Evolutionary conservation across 2,329 filamentous ascomycete genomes (phyloP).

Genomic region (Orbilia brochopaga): DNA sequence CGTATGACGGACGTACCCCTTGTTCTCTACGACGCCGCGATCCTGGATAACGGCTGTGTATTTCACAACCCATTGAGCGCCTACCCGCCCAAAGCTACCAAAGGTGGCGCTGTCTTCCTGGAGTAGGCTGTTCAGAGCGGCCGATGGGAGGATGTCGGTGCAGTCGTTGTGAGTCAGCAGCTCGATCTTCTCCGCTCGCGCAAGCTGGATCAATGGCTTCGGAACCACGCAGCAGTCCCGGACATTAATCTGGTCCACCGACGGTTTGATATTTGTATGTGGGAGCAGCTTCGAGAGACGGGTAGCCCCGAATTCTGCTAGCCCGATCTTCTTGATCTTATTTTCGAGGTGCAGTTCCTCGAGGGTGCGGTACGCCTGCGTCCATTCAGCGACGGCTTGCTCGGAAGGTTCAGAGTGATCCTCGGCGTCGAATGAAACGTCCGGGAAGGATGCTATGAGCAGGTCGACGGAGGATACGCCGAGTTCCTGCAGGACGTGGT

Average conservation of each 20-base stretch:
- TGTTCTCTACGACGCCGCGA: slow-evolving; percentile 94
- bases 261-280: slow-evolving; percentile 72
- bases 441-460: slow-evolving; percentile 89
- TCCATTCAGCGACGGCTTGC: slow-evolving; percentile 51
- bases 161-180: slow-evolving; percentile 93
- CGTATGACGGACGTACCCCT: slow-evolving; percentile 69
- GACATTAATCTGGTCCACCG: slow-evolving; percentile 94
- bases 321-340: slow-evolving; percentile 75
- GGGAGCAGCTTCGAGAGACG: slow-evolving; percentile 79
- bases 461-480: slow-evolving; percentile 78
- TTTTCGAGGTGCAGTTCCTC: slow-evolving; percentile 76
- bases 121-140: slow-evolving; percentile 82
- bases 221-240: slow-evolving; percentile 96
- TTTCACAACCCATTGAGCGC: slow-evolving; percentile 93
- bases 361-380: slow-evolving; percentile 61
- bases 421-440: slow-evolving; percentile 87
- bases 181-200: slow-evolving; percentile 82
- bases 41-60: slow-evolving; percentile 96
- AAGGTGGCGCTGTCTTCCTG: slow-evolving; percentile 65
- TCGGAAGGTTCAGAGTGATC: slow-evolving; percentile 62
- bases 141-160: slow-evolving; percentile 84
- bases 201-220: slow-evolving; percentile 80
- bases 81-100: slow-evolving; percentile 66
- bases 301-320: slow-evolving; percentile 88
- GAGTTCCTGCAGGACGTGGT: slow-evolving; percentile 79